These are phyloP conservation scores for Abelmoschus esculentus DNA, from an alignment of 345 rosid species.

Conservation along the genomic window DNA sequence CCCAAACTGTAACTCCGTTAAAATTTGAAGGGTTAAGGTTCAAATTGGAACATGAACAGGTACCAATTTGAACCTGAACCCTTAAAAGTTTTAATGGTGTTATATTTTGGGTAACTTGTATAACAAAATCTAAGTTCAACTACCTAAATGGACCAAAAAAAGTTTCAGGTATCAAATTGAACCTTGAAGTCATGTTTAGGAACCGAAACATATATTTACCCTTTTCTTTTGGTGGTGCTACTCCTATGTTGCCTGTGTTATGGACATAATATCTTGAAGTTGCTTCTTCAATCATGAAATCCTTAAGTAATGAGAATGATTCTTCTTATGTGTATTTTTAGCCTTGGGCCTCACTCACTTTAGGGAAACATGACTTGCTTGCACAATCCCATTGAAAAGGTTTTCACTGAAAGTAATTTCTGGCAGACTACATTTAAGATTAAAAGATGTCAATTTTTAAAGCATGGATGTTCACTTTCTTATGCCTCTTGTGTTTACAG, in stretches of 20 bases:
- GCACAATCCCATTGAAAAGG: neutral
- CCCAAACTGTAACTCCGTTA: too few species aligned
- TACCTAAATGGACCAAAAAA: too few species aligned
- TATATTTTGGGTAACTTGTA: too few species aligned
- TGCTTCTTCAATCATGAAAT: conserved; percentile 3
- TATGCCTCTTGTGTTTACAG: conserved; percentile 36
- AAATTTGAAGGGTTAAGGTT: too few species aligned
- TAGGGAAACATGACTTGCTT: neutral
- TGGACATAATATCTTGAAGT: neutral
- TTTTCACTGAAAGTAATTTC: conserved; percentile 1
- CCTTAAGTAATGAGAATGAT: neutral
- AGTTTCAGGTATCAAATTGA: too few species aligned
- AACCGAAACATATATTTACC: neutral
- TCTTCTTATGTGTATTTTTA: neutral
- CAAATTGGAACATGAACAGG: too few species aligned
- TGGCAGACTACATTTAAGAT: neutral
- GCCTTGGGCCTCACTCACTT: neutral
- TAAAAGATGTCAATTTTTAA: neutral
- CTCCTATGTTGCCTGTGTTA: neutral
- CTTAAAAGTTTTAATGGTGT: too few species aligned
- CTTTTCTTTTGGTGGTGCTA: neutral
- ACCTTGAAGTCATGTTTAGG: too few species aligned
- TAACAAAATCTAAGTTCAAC: too few species aligned
- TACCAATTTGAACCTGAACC: too few species aligned
- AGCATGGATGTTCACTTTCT: neutral